These are phyloP conservation scores for Lactarius pseudohatsudake DNA, from an alignment of 768 basidiomycete genomes.

Conservation along the genomic window DNA sequence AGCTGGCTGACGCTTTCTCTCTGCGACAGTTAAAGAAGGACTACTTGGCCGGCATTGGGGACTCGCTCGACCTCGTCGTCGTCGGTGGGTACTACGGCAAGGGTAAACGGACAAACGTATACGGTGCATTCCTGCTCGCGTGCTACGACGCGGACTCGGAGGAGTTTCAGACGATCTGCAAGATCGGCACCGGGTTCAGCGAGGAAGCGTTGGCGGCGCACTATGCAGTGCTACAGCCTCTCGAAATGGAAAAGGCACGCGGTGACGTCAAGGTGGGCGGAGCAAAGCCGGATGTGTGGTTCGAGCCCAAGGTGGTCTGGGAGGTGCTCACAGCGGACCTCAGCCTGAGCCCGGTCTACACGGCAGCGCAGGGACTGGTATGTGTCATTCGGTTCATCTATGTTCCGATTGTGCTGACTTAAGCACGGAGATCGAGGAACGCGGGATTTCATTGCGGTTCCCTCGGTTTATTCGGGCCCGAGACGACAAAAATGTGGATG, in stretches of 20 bases:
- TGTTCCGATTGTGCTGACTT: slow-evolving; percentile 17
- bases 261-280: slow-evolving; percentile 88
- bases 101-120: slow-evolving; percentile 96
- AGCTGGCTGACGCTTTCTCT: slow-evolving; percentile 1
- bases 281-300: slow-evolving; percentile 97
- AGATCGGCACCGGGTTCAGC: slow-evolving; percentile 97
- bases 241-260: slow-evolving; percentile 66
- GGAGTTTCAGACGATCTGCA: slow-evolving; percentile 96
- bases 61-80: slow-evolving; percentile 97
- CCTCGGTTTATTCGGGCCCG: slow-evolving; percentile 90
- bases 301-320: slow-evolving; percentile 97
- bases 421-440: slow-evolving; percentile 64
- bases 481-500: slow-evolving; percentile 91
- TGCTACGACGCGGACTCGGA: slow-evolving; percentile 95
- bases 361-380: slow-evolving; percentile 90
- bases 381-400: slow-evolving; percentile 33
- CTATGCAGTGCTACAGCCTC: slow-evolving; percentile 76
- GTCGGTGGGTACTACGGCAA: slow-evolving; percentile 97
- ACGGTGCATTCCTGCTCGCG: slow-evolving; percentile 96
- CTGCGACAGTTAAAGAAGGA: slow-evolving; percentile 91
- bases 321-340: slow-evolving; percentile 97
- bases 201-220: slow-evolving; percentile 85
- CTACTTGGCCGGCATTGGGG: slow-evolving; percentile 93
- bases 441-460: slow-evolving; percentile 95
- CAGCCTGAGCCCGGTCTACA: slow-evolving; percentile 94